Evolutionary conservation across 2,329 filamentous ascomycete genomes (phyloP).

Genomic region (Ophidiomyces ophidiicola): DNA sequence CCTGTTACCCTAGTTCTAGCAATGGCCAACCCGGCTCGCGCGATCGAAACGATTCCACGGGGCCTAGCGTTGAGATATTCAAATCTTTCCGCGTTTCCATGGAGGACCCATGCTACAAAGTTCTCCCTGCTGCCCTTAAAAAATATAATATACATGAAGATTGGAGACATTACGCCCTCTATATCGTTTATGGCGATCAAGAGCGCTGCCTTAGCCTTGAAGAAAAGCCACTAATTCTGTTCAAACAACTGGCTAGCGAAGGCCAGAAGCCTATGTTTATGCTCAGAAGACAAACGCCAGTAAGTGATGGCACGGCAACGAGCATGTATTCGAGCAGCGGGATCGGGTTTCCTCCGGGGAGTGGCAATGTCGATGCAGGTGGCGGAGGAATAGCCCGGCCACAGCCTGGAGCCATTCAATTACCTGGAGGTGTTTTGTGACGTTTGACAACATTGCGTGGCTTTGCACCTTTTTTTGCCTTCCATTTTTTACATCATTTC

Average conservation of each 20-base stretch:
- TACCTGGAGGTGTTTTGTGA: conserved; percentile 12
- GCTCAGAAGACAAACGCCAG: conserved; percentile 58
- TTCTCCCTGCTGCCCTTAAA: conserved; percentile 85
- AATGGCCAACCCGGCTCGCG: conserved; percentile 8
- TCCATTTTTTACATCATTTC: no score
- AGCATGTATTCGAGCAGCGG: conserved; percentile 18
- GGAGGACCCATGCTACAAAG: conserved; percentile 96
- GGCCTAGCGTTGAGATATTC: conserved; percentile 73
- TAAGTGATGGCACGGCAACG: conserved; percentile 35
- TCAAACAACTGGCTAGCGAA: conserved; percentile 94
- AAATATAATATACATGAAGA: conserved; percentile 98
- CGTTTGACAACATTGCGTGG: background rate
- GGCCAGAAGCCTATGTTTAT: conserved; percentile 99
- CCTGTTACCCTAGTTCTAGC: conserved; percentile 10
- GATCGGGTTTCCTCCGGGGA: conserved; percentile 12
- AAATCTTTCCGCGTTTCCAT: conserved; percentile 97
- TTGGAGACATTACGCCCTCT: conserved; percentile 93
- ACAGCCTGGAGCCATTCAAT: conserved; percentile 6
- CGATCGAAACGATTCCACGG: conserved; percentile 19
- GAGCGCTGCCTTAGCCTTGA: conserved; percentile 85
- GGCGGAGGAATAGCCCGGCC: conserved; percentile 5
- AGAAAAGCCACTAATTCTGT: conserved; percentile 87
- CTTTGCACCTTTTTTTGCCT: background rate
- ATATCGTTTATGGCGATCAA: conserved; percentile 98
- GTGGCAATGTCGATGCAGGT: conserved; percentile 11